phyloP scores from a whole-genome alignment of 768 basidiomycete genomes.

The Lactarius indigo region DNA sequence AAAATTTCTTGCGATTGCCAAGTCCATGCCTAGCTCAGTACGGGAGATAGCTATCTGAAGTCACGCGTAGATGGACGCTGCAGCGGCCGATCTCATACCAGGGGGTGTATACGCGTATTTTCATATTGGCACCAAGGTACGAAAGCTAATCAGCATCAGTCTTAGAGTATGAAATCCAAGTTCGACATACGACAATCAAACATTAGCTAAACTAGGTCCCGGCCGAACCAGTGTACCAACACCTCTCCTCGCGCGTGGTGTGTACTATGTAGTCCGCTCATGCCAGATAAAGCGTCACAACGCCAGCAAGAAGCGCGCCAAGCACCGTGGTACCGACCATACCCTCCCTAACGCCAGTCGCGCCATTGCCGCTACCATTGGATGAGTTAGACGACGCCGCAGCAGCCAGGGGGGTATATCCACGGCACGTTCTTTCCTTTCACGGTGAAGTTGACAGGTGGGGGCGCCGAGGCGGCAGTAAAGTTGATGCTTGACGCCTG shows the following conservation, averaged over 20 bases:
- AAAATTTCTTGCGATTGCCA: no score
- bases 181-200: background rate
- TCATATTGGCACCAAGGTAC: background rate
- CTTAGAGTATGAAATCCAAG: background rate
- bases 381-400: no score
- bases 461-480: conserved; percentile 24
- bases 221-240: background rate
- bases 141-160: background rate
- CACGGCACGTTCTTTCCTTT: no score
- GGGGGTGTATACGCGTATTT: background rate
- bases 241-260: background rate
- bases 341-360: background rate
- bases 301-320: background rate
- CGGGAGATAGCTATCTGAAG: no score
- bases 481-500: conserved; percentile 35
- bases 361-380: background rate
- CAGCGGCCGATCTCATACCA: background rate
- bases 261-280: background rate
- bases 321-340: background rate
- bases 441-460: no score
- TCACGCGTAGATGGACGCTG: no score
- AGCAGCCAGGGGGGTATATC: no score
- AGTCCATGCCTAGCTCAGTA: no score
- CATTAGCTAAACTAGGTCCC: background rate
- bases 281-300: background rate